These are phyloP conservation scores for Limonium bicolor DNA, from an alignment of 148 eudicot species.

Conservation along the genomic window DNA sequence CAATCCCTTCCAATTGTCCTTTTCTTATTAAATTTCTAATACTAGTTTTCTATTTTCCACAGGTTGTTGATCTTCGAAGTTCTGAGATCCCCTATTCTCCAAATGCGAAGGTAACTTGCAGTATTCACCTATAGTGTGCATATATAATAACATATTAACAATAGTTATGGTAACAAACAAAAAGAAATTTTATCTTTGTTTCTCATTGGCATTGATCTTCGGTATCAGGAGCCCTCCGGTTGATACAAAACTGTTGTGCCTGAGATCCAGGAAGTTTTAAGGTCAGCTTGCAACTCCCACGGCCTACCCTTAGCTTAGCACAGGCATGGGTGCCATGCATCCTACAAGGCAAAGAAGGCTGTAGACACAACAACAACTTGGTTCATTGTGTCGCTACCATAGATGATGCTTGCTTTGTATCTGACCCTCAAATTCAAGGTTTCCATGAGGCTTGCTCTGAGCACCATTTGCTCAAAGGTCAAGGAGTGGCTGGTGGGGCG, in stretches of 20 bases:
- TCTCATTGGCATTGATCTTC: too few relatives aligned
- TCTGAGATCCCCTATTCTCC: constrained; percentile 32
- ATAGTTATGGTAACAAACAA: constrained; percentile 10
- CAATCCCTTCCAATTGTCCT: too few relatives aligned
- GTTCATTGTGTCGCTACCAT: constrained; percentile 45
- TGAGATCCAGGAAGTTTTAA: constrained; percentile 57
- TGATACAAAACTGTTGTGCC: constrained; percentile 60
- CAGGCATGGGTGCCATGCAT: constrained; percentile 84
- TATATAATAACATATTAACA: too few relatives aligned
- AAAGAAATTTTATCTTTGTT: too few relatives aligned
- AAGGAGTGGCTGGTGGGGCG: constrained; percentile 75
- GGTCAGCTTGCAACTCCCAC: constrained; percentile 48
- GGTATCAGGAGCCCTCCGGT: constrained; percentile 24
- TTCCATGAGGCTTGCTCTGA: constrained; percentile 87
- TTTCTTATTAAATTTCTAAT: too few relatives aligned
- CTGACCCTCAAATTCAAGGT: constrained; percentile 29
- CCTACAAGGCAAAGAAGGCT: constrained; percentile 63
- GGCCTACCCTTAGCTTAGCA: constrained; percentile 65
- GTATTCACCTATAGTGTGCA: too few relatives aligned
- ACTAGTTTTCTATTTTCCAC: constrained; percentile 15
- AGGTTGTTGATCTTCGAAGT: constrained; percentile 85
- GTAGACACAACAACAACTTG: constrained; percentile 63
- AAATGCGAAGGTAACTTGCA: constrained; percentile 47
- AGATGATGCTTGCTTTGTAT: constrained; percentile 59
- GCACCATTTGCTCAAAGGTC: constrained; percentile 69